Percentiles rank a stretch among this genome's conserved stretches.
phyloP scores from a whole-genome alignment of 2,329 filamentous ascomycete genomes.

The Aureobasidium sp. region DNA sequence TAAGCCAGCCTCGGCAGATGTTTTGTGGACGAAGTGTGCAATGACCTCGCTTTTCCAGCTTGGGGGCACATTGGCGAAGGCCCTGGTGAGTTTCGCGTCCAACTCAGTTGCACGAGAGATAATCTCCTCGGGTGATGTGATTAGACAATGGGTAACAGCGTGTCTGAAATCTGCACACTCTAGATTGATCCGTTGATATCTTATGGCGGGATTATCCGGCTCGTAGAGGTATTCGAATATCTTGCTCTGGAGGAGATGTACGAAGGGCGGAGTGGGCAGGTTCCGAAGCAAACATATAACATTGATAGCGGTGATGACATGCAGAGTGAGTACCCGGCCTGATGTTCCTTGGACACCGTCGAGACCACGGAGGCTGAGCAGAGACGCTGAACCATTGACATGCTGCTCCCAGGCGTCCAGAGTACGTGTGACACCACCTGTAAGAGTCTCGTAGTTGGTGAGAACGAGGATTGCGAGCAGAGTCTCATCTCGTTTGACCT shows the following conservation, averaged over 20 bases:
- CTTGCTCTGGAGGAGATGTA: not conserved
- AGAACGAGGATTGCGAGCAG: conserved; percentile 3
- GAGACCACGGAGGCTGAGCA: conserved; percentile 1
- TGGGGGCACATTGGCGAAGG: not conserved
- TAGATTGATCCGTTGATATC: not conserved
- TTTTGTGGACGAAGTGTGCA: not conserved
- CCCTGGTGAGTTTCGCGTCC: not conserved
- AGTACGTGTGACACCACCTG: not conserved
- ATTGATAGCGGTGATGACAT: not conserved
- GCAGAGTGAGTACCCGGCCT: not conserved
- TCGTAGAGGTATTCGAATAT: conserved; percentile 1
- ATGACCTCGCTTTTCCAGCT: not conserved
- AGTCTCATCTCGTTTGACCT: conserved; percentile 1
- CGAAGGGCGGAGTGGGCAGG: not conserved
- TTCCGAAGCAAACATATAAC: not conserved
- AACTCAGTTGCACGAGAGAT: not conserved
- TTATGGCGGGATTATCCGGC: not conserved
- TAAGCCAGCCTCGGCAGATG: not conserved
- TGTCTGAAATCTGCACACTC: conserved; percentile 2
- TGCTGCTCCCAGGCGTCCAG: conserved; percentile 12
- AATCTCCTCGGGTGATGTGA: not conserved
- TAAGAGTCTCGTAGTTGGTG: conserved; percentile 10
- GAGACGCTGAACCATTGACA: conserved; percentile 2
- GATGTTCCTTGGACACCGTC: not conserved
- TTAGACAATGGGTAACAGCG: not conserved